A percentile compares a stretch with the other conserved stretches of the same genome.
Evolutionary conservation across 2,329 filamentous ascomycete genomes (phyloP).

Genomic region (Penicillium sclerotigenum): DNA sequence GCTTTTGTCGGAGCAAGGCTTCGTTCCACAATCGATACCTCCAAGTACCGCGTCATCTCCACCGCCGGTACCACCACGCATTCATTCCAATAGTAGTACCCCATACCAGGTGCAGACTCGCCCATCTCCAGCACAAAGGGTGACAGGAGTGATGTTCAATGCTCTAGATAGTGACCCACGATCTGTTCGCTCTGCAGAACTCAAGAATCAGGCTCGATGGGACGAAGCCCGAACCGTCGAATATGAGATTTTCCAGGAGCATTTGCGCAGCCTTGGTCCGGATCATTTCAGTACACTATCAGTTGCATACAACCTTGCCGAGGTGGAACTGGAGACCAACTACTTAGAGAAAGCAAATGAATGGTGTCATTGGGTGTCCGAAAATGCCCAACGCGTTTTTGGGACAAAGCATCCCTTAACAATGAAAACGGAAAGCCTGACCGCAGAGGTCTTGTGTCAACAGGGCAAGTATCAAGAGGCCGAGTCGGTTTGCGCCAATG

Average conservation of each 20-base stretch:
- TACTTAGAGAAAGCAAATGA: conserved; percentile 28
- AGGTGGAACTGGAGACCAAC: conserved; percentile 26
- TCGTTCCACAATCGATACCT: conserved; percentile 24
- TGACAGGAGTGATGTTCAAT: conserved; percentile 21
- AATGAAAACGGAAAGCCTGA: conserved; percentile 31
- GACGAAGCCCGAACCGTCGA: conserved; percentile 30
- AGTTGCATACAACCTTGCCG: conserved; percentile 28
- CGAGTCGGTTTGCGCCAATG: conserved; percentile 31
- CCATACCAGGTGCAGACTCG: conserved; percentile 20
- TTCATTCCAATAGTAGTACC: conserved; percentile 29
- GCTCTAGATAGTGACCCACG: conserved; percentile 29
- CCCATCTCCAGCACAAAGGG: conserved; percentile 9
- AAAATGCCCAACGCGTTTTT: conserved; percentile 27
- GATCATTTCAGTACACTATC: conserved; percentile 31
- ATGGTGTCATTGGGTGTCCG: conserved; percentile 32
- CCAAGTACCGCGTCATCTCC: conserved; percentile 8
- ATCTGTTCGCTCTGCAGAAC: conserved; percentile 25
- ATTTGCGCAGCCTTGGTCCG: conserved; percentile 26
- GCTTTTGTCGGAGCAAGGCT: conserved; percentile 30
- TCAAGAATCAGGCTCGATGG: conserved; percentile 29
- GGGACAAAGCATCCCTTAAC: conserved; percentile 26
- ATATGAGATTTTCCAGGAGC: conserved; percentile 32
- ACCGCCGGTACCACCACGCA: conserved; percentile 28
- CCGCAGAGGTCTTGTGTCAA: conserved; percentile 27
- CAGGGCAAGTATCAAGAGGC: conserved; percentile 28